These are phyloP conservation scores for Talaromyces atroroseus DNA, from an alignment of 2,329 filamentous ascomycete species.

Conservation along the genomic window DNA sequence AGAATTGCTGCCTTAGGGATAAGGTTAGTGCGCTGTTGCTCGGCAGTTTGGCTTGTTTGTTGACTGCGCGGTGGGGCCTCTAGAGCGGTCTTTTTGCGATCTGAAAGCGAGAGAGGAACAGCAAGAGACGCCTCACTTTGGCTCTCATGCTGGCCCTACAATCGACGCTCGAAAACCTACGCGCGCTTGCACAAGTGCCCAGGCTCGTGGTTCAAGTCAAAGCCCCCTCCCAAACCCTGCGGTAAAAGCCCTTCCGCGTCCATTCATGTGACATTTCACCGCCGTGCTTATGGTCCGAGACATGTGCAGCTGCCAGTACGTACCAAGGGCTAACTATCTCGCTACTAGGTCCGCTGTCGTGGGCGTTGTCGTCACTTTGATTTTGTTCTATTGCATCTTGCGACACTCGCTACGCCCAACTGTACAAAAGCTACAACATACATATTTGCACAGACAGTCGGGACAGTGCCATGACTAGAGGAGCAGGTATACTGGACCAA, in stretches of 20 bases:
- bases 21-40: conserved; percentile 2
- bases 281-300: neutral
- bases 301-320: neutral
- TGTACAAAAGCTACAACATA: neutral
- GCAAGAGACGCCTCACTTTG: neutral
- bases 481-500: conserved; percentile 15
- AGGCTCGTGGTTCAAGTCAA: neutral
- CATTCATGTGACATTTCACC: conserved; percentile 9
- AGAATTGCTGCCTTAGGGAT: neutral
- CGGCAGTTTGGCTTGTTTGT: conserved; percentile 11
- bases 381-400: neutral
- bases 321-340: neutral
- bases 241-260: neutral
- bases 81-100: neutral
- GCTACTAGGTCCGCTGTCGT: neutral
- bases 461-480: conserved; percentile 12
- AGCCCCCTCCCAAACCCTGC: neutral
- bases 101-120: neutral
- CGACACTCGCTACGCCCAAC: neutral
- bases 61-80: conserved; percentile 5
- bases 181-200: neutral
- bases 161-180: too few relatives aligned
- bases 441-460: neutral
- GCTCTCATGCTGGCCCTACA: neutral
- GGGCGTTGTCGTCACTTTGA: neutral